These are phyloP conservation scores for Priceomyces castillae DNA, from an alignment of 805 yeast species.

Conservation along the genomic window DNA sequence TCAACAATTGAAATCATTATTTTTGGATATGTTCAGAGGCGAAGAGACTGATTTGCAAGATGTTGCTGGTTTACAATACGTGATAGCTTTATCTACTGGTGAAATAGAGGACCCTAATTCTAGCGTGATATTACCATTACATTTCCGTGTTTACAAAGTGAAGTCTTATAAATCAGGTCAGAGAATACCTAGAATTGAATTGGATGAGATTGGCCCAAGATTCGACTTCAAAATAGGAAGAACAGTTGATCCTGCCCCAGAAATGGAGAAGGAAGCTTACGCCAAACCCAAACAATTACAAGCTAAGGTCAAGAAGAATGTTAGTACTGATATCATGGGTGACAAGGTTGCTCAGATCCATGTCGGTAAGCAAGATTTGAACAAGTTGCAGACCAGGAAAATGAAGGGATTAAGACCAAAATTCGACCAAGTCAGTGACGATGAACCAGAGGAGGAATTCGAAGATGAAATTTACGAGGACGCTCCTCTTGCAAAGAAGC, in stretches of 20 bases:
- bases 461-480: slow-evolving; percentile 25
- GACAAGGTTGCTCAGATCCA: slow-evolving; percentile 96
- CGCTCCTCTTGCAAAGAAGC: slow-evolving; percentile 31
- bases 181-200: slow-evolving; percentile 88
- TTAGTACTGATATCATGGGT: slow-evolving; percentile 84
- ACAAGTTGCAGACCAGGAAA: slow-evolving; percentile 90
- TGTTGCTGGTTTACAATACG: slow-evolving; percentile 91
- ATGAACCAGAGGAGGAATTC: slow-evolving; percentile 43
- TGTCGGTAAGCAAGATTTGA: slow-evolving; percentile 91
- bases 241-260: slow-evolving; percentile 76
- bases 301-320: slow-evolving; percentile 82
- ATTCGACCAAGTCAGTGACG: slow-evolving; percentile 73
- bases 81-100: slow-evolving; percentile 75
- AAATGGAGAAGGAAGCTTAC: slow-evolving; percentile 85
- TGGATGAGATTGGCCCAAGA: slow-evolving; percentile 94
- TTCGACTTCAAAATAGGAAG: slow-evolving; percentile 91
- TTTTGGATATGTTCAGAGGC: slow-evolving; percentile 88
- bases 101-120: slow-evolving; percentile 75
- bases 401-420: slow-evolving; percentile 94
- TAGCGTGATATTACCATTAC: slow-evolving; percentile 69
- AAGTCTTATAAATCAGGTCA: slow-evolving; percentile 81
- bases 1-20: slow-evolving; percentile 81
- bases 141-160: slow-evolving; percentile 88
- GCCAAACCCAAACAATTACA: slow-evolving; percentile 78
- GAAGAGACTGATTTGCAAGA: slow-evolving; percentile 79